phyloP scores from a whole-genome alignment of 2,329 filamentous ascomycete species.

The Talaromyces sp. region DNA sequence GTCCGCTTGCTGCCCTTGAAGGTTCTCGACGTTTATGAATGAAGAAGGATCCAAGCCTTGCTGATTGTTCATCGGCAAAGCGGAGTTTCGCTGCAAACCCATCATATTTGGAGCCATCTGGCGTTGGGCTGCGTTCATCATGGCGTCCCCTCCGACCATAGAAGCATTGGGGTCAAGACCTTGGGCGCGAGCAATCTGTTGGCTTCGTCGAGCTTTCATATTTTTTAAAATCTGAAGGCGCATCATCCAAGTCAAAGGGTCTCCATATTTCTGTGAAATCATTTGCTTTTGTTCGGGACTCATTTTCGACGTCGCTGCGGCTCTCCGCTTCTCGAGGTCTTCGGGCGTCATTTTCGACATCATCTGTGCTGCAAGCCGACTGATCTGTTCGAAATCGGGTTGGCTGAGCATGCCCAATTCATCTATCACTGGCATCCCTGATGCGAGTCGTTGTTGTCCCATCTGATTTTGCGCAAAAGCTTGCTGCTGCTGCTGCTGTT shows the following conservation, averaged over 20 bases:
- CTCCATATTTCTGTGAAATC: slow-evolving; percentile 44
- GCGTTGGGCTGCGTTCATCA: slow-evolving; percentile 40
- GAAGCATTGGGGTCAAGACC: slow-evolving; percentile 23
- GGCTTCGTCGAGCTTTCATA: slow-evolving; percentile 35
- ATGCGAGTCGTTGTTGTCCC: slow-evolving; percentile 29
- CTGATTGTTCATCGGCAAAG: slow-evolving; percentile 32
- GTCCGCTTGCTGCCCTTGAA: slow-evolving; percentile 60
- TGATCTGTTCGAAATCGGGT: slow-evolving; percentile 45
- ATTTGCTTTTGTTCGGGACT: slow-evolving; percentile 48
- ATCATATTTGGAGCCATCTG: slow-evolving; percentile 43
- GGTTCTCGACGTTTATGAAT: slow-evolving; percentile 51
- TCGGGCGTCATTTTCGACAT: slow-evolving; percentile 43
- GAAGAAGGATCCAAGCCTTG: slow-evolving; percentile 34
- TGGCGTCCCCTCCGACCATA: slow-evolving; percentile 36
- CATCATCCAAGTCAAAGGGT: slow-evolving; percentile 52
- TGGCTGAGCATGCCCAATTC: slow-evolving; percentile 36
- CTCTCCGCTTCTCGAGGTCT: slow-evolving; percentile 48
- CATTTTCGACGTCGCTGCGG: slow-evolving; percentile 43
- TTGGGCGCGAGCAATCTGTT: slow-evolving; percentile 30
- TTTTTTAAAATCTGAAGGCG: slow-evolving; percentile 47
- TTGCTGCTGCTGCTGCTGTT: slow-evolving; percentile 31
- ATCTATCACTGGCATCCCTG: slow-evolving; percentile 29
- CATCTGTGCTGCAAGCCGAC: slow-evolving; percentile 46
- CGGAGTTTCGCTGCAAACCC: slow-evolving; percentile 38
- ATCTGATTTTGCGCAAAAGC: slow-evolving; percentile 16